phyloP scores from a whole-genome alignment of 2,329 filamentous ascomycete genomes.

The Neocucurbitaria cava region DNA sequence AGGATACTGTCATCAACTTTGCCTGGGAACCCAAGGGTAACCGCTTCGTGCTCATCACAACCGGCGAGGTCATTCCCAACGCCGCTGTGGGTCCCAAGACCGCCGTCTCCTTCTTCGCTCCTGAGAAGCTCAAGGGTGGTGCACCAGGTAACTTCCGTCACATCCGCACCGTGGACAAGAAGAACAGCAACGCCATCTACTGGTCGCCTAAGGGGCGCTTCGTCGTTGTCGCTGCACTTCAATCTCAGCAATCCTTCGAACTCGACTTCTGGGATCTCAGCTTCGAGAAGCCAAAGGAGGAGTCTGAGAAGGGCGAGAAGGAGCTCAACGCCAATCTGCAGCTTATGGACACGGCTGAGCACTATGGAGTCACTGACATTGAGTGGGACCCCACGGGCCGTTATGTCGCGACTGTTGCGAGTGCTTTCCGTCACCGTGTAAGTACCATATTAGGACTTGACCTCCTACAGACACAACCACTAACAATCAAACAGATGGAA shows the following conservation, averaged over 20 bases:
- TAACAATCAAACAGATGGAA: slow-evolving; percentile 75
- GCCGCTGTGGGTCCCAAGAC: slow-evolving; percentile 92
- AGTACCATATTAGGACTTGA: slow-evolving; percentile 54
- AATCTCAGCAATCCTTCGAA: slow-evolving; percentile 91
- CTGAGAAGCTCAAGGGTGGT: slow-evolving; percentile 87
- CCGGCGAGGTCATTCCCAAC: slow-evolving; percentile 78
- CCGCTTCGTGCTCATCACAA: slow-evolving; percentile 96
- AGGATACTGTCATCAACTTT: slow-evolving; percentile 99
- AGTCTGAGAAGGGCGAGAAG: slow-evolving; percentile 92
- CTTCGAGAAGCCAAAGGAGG: slow-evolving; percentile 77
- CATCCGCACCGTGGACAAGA: slow-evolving; percentile 94
- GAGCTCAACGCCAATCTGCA: slow-evolving; percentile 93
- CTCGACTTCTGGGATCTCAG: slow-evolving; percentile 98
- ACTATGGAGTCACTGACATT: slow-evolving; percentile 97
- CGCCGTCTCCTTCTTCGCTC: slow-evolving; percentile 92
- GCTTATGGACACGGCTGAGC: slow-evolving; percentile 90
- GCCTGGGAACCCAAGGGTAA: slow-evolving; percentile 99
- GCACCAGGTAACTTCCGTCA: slow-evolving; percentile 93
- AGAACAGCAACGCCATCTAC: slow-evolving; percentile 99
- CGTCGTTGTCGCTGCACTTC: slow-evolving; percentile 90
- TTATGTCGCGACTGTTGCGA: slow-evolving; percentile 92
- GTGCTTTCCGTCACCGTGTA: slow-evolving; percentile 95
- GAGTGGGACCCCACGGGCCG: slow-evolving; percentile 98
- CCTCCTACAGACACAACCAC: slow-evolving; percentile 4
- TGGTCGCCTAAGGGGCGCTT: slow-evolving; percentile 97